Conservation (phyloP, 495 filamentous ascomycete species). For the Trichocladium uniseriatum region DNA sequence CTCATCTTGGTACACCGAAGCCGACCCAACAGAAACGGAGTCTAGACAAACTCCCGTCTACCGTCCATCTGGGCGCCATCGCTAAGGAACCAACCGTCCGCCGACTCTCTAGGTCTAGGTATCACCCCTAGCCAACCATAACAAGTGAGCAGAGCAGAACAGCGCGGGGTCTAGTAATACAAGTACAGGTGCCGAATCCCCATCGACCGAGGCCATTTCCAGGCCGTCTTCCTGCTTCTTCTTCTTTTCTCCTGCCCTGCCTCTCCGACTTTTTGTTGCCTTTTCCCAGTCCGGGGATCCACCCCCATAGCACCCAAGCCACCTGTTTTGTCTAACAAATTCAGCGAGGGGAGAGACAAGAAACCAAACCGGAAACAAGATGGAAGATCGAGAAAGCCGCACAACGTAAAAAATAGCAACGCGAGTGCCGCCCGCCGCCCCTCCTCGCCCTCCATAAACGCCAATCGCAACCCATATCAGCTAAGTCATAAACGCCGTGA, state of each 20-base stretch:
- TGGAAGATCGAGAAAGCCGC: not conserved
- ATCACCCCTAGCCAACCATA: constrained; percentile 1
- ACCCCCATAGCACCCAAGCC: constrained; percentile 5
- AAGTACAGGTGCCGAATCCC: not conserved
- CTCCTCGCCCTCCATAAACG: constrained; percentile 1
- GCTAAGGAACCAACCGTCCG: not conserved
- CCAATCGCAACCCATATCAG: constrained; percentile 23
- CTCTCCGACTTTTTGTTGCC: not conserved
- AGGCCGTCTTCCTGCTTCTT: not conserved
- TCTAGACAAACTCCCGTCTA: constrained; percentile 3
- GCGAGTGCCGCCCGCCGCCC: constrained; percentile 6
- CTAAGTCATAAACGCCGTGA: constrained; percentile 18
- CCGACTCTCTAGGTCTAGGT: constrained; percentile 1
- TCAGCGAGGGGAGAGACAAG: constrained; percentile 12
- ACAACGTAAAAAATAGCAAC: not conserved
- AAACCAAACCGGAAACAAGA: constrained; percentile 10
- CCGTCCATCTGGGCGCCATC: constrained; percentile 1
- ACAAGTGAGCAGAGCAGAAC: not conserved
- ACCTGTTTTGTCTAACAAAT: constrained; percentile 9
- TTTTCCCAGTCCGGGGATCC: constrained; percentile 2
- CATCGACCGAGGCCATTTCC: constrained; percentile 3
- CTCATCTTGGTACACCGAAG: not conserved
- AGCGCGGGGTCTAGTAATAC: not conserved
- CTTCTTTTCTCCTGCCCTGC: not conserved
- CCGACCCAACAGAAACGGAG: not conserved